Conservation (phyloP, 768 basidiomycete species). For the Lanmaoa pseudosensibilis region DNA sequence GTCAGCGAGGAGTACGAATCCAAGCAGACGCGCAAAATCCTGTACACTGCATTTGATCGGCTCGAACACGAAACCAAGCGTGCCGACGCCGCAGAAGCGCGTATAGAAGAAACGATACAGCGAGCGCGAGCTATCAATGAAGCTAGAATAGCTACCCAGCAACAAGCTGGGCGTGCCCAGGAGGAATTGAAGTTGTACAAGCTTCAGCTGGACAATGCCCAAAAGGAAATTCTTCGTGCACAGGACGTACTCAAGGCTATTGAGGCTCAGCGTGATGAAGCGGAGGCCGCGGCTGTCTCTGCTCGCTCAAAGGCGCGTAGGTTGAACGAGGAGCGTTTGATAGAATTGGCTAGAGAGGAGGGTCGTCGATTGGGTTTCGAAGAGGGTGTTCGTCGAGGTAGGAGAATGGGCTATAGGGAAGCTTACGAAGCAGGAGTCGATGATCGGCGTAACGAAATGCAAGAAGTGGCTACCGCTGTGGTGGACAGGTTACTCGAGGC, state of each 20-base stretch:
- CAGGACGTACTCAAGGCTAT: conserved; percentile 51
- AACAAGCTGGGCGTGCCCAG: conserved; percentile 33
- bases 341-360: conserved; percentile 53
- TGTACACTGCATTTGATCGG: conserved; percentile 39
- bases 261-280: conserved; percentile 48
- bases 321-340: conserved; percentile 46
- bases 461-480: conserved; percentile 15
- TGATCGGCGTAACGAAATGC: conserved; percentile 17
- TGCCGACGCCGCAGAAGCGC: conserved; percentile 36
- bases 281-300: conserved; percentile 46
- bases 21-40: conserved; percentile 38
- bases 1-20: conserved; percentile 43
- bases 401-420: conserved; percentile 32
- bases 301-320: conserved; percentile 47
- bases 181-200: conserved; percentile 60
- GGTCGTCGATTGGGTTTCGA: conserved; percentile 52
- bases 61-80: conserved; percentile 39
- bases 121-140: conserved; percentile 34
- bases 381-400: conserved; percentile 45
- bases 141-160: conserved; percentile 30
- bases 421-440: conserved; percentile 18
- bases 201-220: conserved; percentile 56
- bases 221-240: conserved; percentile 56
- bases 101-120: conserved; percentile 32
- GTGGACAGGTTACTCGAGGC: conserved; percentile 29